These are phyloP conservation scores for Geotrichum candidum DNA, from an alignment of 1,139 yeast species.

Conservation along the genomic window DNA sequence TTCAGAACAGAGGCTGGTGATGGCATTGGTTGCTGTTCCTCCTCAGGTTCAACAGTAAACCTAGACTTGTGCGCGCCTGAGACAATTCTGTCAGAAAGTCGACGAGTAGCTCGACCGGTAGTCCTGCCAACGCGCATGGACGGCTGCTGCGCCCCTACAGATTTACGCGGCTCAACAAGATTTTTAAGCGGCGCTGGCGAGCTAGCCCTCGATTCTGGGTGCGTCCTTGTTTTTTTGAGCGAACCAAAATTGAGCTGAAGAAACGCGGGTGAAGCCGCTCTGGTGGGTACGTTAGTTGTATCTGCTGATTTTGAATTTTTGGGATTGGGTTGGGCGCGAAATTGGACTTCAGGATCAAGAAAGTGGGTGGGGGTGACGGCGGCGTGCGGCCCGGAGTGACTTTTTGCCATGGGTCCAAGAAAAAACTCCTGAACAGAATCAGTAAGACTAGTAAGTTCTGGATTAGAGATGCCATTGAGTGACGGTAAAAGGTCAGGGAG, in stretches of 20 bases:
- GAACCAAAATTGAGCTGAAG: constrained; percentile 1
- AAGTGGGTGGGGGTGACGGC: constrained; percentile 2
- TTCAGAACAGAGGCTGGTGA: background rate
- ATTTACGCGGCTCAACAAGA: constrained; percentile 20
- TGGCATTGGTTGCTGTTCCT: background rate
- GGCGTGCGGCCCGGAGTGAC: background rate
- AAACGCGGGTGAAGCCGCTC: constrained; percentile 9
- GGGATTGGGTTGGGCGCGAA: background rate
- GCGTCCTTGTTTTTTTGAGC: constrained; percentile 4
- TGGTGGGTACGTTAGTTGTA: background rate
- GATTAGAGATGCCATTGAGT: constrained; percentile 20
- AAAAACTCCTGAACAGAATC: constrained; percentile 17
- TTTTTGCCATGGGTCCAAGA: constrained; percentile 10
- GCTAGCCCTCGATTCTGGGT: constrained; percentile 25
- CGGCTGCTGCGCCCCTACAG: constrained; percentile 16
- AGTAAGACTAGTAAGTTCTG: background rate
- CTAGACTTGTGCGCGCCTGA: background rate
- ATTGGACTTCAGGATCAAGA: constrained; percentile 4
- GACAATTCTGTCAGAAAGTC: background rate
- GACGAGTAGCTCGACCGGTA: background rate
- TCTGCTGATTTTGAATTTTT: background rate
- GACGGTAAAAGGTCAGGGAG: constrained; percentile 16
- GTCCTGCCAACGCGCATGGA: constrained; percentile 17
- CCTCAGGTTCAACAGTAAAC: background rate
- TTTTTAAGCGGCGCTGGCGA: constrained; percentile 23